Percentiles rank a stretch among this genome's conserved stretches.
These are phyloP conservation scores for Cucumis variabilis DNA, from an alignment of 331 rosid genomes.

Conservation along the genomic window DNA sequence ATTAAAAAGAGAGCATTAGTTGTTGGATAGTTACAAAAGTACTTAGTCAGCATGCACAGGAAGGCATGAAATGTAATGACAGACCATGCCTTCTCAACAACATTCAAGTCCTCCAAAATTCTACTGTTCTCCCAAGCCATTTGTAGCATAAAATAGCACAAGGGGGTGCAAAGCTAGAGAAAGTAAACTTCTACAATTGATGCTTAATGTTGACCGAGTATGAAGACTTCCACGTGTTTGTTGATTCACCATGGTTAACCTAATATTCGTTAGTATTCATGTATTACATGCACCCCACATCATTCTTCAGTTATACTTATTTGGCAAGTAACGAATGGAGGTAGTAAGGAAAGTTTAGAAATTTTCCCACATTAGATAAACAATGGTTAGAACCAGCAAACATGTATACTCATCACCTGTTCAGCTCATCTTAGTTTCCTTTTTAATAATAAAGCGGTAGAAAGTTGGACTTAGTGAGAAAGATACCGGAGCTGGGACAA, in stretches of 20 bases:
- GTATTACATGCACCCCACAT: neutral
- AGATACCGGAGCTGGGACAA: constrained; percentile 93
- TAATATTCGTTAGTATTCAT: too few relatives aligned
- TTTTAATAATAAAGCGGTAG: neutral
- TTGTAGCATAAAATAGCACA: neutral
- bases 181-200: neutral
- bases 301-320: too few relatives aligned
- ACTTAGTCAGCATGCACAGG: neutral
- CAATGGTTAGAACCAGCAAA: neutral
- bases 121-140: neutral
- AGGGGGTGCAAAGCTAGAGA: neutral
- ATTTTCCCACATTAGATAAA: neutral
- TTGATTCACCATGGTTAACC: too few relatives aligned
- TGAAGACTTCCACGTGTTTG: neutral
- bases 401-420: neutral
- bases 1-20: neutral
- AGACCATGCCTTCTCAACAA: neutral
- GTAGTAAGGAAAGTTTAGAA: too few relatives aligned
- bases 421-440: neutral
- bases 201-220: neutral
- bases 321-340: too few relatives aligned
- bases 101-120: neutral
- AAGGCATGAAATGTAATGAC: neutral
- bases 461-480: neutral
- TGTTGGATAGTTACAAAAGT: neutral